These are phyloP conservation scores for Boeremia exigua DNA, from an alignment of 2,329 filamentous ascomycete genomes.

Conservation along the genomic window DNA sequence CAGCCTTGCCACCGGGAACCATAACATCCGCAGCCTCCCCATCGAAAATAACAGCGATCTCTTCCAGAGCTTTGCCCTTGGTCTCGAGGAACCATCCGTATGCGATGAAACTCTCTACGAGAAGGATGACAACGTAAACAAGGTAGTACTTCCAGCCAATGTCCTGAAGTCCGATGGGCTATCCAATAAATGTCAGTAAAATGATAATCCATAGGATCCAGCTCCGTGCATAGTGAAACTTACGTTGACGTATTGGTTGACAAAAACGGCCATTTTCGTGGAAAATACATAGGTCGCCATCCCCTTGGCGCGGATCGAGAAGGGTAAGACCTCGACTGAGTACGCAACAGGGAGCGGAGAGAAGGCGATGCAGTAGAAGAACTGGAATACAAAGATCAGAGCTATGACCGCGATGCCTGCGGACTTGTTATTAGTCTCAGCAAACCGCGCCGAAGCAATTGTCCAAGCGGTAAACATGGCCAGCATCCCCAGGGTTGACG, in stretches of 20 bases:
- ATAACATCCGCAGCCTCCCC: too few relatives aligned
- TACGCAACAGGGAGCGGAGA: background rate
- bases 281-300: background rate
- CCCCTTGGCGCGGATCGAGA: background rate
- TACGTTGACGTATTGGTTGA: background rate
- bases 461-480: background rate
- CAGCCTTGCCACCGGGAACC: too few relatives aligned
- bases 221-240: too few relatives aligned
- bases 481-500: background rate
- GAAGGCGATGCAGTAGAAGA: background rate
- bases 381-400: background rate
- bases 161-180: background rate
- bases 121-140: background rate
- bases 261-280: background rate
- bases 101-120: background rate
- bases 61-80: slow-evolving; percentile 1
- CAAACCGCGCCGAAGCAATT: background rate
- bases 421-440: background rate
- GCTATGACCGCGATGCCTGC: background rate
- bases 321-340: background rate
- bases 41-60: background rate
- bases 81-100: background rate
- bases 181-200: too few relatives aligned
- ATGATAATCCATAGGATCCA: too few relatives aligned
- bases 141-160: slow-evolving; percentile 1